These are phyloP conservation scores for Arctium lappa DNA, from an alignment of 129 eudicot genomes.

Conservation along the genomic window DNA sequence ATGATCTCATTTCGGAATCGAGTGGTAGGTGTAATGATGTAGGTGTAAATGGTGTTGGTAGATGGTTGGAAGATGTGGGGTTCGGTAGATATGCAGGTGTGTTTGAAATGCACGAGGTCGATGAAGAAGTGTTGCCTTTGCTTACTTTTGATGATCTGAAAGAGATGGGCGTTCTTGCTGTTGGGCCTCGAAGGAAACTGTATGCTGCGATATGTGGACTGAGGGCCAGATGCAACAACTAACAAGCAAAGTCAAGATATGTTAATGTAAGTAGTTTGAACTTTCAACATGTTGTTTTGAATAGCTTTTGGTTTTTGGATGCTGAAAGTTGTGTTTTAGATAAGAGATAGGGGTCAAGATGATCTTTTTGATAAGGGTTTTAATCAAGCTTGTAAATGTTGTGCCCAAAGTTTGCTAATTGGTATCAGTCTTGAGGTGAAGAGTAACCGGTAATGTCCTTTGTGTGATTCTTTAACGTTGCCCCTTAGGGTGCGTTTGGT, in stretches of 20 bases:
- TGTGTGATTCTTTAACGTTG: too few relatives aligned
- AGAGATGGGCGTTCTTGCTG: conserved; percentile 62
- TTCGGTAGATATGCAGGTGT: conserved; percentile 41
- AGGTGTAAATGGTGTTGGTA: conserved; percentile 30
- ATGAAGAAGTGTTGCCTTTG: conserved; percentile 49
- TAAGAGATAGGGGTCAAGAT: background rate
- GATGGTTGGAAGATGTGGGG: conserved; percentile 50
- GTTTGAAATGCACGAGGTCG: conserved; percentile 57
- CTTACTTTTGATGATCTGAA: conserved; percentile 52
- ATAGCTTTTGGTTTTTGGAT: conserved; percentile 7
- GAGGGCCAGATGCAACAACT: conserved; percentile 3
- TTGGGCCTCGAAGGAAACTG: conserved; percentile 52
- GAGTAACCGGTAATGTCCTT: too few relatives aligned
- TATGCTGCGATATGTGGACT: conserved; percentile 46
- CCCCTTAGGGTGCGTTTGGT: too few relatives aligned
- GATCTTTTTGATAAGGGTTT: conserved; percentile 1
- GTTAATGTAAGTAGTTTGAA: conserved; percentile 33
- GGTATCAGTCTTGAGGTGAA: background rate
- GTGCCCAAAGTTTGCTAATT: conserved; percentile 1
- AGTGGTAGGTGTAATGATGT: background rate
- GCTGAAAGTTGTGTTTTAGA: conserved; percentile 21
- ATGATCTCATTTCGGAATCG: conserved; percentile 19
- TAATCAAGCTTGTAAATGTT: background rate
- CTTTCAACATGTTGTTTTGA: conserved; percentile 20
- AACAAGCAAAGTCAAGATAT: background rate